Evolutionary conservation across 495 filamentous ascomycete species (phyloP), one percentile per base, ranked within the genome.

Genomic region (Aspergillus incahuasiensis): DNA sequence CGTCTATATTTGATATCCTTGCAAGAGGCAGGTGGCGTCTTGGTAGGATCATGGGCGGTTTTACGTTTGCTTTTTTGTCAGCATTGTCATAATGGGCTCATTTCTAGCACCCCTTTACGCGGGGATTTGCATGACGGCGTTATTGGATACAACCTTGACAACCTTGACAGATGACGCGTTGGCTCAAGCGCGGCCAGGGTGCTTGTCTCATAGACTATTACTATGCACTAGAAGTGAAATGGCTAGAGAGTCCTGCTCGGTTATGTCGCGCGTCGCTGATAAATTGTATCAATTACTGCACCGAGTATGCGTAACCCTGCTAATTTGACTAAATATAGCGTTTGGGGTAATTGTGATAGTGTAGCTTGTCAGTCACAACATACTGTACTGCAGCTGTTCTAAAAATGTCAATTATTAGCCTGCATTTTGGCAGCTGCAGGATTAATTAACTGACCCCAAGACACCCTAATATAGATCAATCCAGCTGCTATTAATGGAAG

Each of bases 381-480:
- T 40, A 16, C 5, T 6, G 28, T 9, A 30, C 9, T 11, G n/a
- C 38, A 16, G n/a, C 38, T 16, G 38, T 40, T 40, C 38, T 40
- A 40, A 52, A 52, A 42, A 32, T 52, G 49, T 19, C 21, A 30
- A 41, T 42, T 6, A 25, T 46, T 52, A 50, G 48, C 38, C 49
- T 20, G 49, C 49, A 52, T 40, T 50, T 11, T 28, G 25, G 25
- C 32, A 9, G 6, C 40, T 50, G 48, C 48, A 40, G 18, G 22
- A 7, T 32, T 52, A 42, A 42, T 43, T 52, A 52, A 24, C 8
- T n/a, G 9, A 9, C 9, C 13, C 22, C 21, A 25, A 46, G 20
- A 1, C n/a, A 6, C 2, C 53, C 43, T 56, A 56, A 56, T 56
- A 48, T 56, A 56, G 53, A 49, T 21, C 45, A 20, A 42, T 48